phyloP scores from a whole-genome alignment of 345 rosid species.

The Excoecaria agallocha region DNA sequence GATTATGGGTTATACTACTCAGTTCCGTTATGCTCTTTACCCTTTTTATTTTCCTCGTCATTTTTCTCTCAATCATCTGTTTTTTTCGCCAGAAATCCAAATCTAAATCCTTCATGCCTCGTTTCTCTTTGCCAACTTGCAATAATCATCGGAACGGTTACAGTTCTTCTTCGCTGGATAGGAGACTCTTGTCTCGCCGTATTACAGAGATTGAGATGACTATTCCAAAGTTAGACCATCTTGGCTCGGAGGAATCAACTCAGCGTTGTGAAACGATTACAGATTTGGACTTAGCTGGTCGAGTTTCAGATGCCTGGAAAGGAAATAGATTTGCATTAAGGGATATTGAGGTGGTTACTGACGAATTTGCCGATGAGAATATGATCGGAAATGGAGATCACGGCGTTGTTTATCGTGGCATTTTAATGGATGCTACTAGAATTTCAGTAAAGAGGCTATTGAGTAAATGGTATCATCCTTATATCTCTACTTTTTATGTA shows the following conservation, averaged over 20 bases:
- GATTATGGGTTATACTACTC: constrained; percentile 50
- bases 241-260: constrained; percentile 16
- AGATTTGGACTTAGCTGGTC: constrained; percentile 16
- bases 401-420: constrained; percentile 49
- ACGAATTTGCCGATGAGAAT: constrained; percentile 52
- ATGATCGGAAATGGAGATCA: constrained; percentile 50
- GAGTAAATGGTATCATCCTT: constrained; percentile 38
- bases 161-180: constrained; percentile 28
- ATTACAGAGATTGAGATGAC: constrained; percentile 36
- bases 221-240: constrained; percentile 25
- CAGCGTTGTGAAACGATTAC: constrained; percentile 16
- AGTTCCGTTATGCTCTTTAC: constrained; percentile 25
- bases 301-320: constrained; percentile 15
- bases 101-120: constrained; percentile 24
- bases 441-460: constrained; percentile 56
- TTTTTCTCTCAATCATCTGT: constrained; percentile 33
- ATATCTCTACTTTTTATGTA: background rate
- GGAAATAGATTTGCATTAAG: constrained; percentile 33
- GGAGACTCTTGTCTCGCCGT: constrained; percentile 33
- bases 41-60: constrained; percentile 17
- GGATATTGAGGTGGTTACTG: constrained; percentile 50
- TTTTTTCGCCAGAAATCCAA: constrained; percentile 27
- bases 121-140: constrained; percentile 31
- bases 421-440: constrained; percentile 41
- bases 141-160: constrained; percentile 10